A percentile compares a stretch with the other conserved stretches of the same genome.
These are phyloP conservation scores for Prunus mume DNA, from an alignment of 306 rosid genomes.

Conservation along the genomic window DNA sequence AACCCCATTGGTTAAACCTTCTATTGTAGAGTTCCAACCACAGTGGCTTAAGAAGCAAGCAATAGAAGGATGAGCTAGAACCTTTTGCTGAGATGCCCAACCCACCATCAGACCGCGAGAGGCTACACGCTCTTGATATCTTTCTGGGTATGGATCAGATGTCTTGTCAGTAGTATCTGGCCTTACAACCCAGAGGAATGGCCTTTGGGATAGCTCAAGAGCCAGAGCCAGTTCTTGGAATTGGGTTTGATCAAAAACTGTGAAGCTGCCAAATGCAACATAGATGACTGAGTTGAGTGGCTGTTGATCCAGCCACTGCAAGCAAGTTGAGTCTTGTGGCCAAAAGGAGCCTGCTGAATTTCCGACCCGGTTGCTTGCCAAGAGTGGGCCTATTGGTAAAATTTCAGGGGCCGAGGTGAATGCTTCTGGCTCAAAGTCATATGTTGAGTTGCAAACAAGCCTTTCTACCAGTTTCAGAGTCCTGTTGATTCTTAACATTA, in stretches of 20 bases:
- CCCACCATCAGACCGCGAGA: slow-evolving; percentile 22
- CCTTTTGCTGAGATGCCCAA: slow-evolving; percentile 43
- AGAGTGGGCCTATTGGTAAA: slow-evolving; percentile 37
- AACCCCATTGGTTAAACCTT: slow-evolving; percentile 24
- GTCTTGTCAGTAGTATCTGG: slow-evolving; percentile 18
- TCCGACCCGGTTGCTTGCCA: slow-evolving; percentile 1
- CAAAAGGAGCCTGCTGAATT: slow-evolving; percentile 23
- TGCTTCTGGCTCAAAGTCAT: slow-evolving; percentile 30
- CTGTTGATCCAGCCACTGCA: slow-evolving; percentile 33
- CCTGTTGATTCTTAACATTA: background rate
- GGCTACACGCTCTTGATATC: background rate
- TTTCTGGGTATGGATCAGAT: slow-evolving; percentile 6
- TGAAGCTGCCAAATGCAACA: slow-evolving; percentile 41
- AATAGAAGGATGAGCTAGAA: slow-evolving; percentile 37
- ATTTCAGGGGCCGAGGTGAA: slow-evolving; percentile 20
- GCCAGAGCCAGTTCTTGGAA: slow-evolving; percentile 34
- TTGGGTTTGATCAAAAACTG: slow-evolving; percentile 16
- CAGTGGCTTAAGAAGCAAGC: slow-evolving; percentile 53
- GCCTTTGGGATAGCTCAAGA: slow-evolving; percentile 24
- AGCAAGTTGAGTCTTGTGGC: slow-evolving; percentile 34
- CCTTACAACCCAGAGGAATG: slow-evolving; percentile 37
- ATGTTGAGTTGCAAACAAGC: slow-evolving; percentile 16
- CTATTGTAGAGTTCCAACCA: slow-evolving; percentile 52
- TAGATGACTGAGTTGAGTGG: slow-evolving; percentile 27
- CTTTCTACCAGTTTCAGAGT: background rate